Conservation (phyloP, 2,329 filamentous ascomycete genomes). For the Penicillium sp. region DNA sequence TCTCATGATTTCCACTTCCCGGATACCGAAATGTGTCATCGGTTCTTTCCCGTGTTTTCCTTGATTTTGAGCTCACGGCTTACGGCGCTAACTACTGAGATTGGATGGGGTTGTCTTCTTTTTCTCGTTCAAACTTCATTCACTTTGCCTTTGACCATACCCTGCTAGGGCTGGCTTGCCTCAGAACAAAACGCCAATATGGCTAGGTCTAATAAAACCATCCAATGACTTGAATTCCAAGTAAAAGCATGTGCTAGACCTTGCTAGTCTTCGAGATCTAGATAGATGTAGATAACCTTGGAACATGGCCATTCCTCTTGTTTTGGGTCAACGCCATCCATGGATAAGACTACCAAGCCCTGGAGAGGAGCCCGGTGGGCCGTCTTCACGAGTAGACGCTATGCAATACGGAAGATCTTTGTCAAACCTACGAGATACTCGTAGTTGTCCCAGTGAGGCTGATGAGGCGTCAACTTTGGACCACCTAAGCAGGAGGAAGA, state of each 20-base stretch:
- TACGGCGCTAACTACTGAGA: slow-evolving; percentile 29
- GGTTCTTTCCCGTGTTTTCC: slow-evolving; percentile 5
- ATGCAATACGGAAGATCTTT: too few relatives aligned
- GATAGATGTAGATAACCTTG: too few relatives aligned
- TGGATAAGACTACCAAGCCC: too few relatives aligned
- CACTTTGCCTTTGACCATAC: slow-evolving; percentile 4
- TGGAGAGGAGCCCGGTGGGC: too few relatives aligned
- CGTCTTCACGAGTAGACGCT: too few relatives aligned
- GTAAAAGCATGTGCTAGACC: not conserved
- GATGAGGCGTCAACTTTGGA: too few relatives aligned
- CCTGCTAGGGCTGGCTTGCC: slow-evolving; percentile 18
- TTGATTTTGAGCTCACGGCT: slow-evolving; percentile 16
- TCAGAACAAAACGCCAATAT: slow-evolving; percentile 24
- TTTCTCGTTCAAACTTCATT: slow-evolving; percentile 4
- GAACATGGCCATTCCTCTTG: too few relatives aligned
- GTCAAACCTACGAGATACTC: too few relatives aligned
- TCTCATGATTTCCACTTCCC: slow-evolving; percentile 13
- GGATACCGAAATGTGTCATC: slow-evolving; percentile 9
- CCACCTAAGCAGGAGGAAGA: too few relatives aligned
- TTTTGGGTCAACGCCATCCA: too few relatives aligned
- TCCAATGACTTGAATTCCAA: not conserved
- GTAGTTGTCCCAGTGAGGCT: too few relatives aligned
- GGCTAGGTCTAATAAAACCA: slow-evolving; percentile 13
- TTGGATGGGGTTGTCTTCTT: slow-evolving; percentile 14
- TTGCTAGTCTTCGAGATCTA: too few relatives aligned